Base-by-base conservation (phyloP, 768 basidiomycete genomes). In the Pholiota molesta region DNA sequence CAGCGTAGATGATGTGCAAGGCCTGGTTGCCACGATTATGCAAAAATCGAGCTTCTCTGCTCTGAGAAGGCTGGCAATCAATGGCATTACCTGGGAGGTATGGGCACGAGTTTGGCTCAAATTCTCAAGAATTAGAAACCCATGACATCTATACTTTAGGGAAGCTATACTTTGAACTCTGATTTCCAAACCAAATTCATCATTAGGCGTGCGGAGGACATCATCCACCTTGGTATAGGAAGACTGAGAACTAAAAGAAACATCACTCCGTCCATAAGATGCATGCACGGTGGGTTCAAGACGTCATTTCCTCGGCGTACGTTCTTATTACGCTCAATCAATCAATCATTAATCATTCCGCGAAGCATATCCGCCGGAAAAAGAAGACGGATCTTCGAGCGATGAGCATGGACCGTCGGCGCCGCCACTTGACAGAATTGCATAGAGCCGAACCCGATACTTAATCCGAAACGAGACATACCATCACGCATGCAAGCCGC, bases 51-150 rank as follows among this genome's bases (percentile, higher is more conserved):
- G 57, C 13, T 49, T 51, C 9, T 65, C 66, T 17, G 67, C 66
- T 14, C 65, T 81, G 10, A 65, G 75, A 58, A 62, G 70, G 51
- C 61, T 81, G 14, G 47, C 55, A 10, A 58, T 80, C n/a, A 76
- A 80, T 54, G 72, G 70, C 3, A 62, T 65, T 39, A 57, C 51
- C 29, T 78, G 76, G 72, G 73, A 78, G 75, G 79, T 79, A 52
- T n/a, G 59, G 16, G 21, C 19, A 31, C 7, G 23, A 26, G 40
- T 14, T 60, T 31, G 16, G 23, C 16, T 44, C 10, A 8, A 16
- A 2, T 47, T n/a, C 14, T 26, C 11, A 19, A 45, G 8, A 37
- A 16, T 37, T 37, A 37, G 28, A 57, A 2, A 35, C 57, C 31
- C 44, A 39, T 37, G 9, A 17, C 29, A 55, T 26, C 17, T 5